phyloP scores from a whole-genome alignment of 805 yeast genomes.

The Suhomyces sp. region DNA sequence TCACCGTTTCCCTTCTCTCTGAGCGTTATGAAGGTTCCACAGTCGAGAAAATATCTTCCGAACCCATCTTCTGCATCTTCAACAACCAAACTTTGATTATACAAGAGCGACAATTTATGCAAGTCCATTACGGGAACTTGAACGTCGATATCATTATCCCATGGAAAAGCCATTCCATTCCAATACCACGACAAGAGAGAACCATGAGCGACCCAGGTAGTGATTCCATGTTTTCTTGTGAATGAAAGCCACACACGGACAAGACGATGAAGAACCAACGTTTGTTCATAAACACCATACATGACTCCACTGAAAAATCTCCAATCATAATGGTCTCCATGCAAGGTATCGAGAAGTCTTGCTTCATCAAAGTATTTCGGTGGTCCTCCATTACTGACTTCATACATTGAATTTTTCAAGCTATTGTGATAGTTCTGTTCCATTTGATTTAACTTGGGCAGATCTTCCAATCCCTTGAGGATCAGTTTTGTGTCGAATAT shows the following conservation, averaged over 20 bases:
- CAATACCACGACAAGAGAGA: conserved; percentile 30
- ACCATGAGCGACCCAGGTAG: conserved; percentile 32
- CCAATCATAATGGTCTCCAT: conserved; percentile 31
- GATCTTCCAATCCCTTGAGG: conserved; percentile 16
- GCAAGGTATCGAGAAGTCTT: conserved; percentile 21
- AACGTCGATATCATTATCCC: conserved; percentile 31
- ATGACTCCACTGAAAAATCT: conserved; percentile 24
- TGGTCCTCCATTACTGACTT: conserved; percentile 30
- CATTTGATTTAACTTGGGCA: conserved; percentile 16
- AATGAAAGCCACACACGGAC: conserved; percentile 27
- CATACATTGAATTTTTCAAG: conserved; percentile 29
- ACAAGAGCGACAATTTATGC: conserved; percentile 20
- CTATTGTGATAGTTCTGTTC: conserved; percentile 32
- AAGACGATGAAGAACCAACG: conserved; percentile 21
- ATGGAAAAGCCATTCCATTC: conserved; percentile 29
- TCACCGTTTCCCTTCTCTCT: conserved; percentile 19
- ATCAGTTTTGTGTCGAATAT: conserved; percentile 19
- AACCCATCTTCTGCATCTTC: conserved; percentile 46
- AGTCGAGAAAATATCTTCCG: conserved; percentile 51
- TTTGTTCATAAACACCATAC: conserved; percentile 18
- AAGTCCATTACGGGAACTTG: conserved; percentile 27
- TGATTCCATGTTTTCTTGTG: conserved; percentile 24
- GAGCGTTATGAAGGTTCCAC: conserved; percentile 21
- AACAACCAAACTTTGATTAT: conserved; percentile 24
- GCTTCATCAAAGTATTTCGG: conserved; percentile 43